A percentile compares a stretch with the other conserved stretches of the same genome.
Conservation (phyloP, 1,284 basidiomycete genomes). For the Chalciporus sp. region DNA sequence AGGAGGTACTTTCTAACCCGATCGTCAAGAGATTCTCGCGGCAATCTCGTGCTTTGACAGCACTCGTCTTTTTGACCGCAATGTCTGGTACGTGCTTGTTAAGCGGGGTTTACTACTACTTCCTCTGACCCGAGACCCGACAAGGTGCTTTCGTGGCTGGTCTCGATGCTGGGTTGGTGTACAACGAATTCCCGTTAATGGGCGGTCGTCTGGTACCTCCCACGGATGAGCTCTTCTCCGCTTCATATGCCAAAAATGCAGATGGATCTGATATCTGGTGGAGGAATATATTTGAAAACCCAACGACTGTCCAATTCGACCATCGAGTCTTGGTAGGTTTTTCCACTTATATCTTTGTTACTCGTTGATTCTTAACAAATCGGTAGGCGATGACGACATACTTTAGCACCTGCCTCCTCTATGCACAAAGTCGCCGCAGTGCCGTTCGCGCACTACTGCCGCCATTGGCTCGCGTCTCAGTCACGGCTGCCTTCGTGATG, state of each 20-base stretch:
- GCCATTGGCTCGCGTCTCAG: constrained; percentile 61
- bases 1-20: constrained; percentile 56
- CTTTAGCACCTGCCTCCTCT: constrained; percentile 67
- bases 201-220: constrained; percentile 88
- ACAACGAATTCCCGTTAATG: constrained; percentile 99
- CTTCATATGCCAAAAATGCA: constrained; percentile 66
- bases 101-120: neutral
- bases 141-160: constrained; percentile 97
- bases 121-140: constrained; percentile 6
- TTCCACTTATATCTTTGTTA: neutral
- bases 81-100: constrained; percentile 66
- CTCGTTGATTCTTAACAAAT: neutral
- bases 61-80: constrained; percentile 87
- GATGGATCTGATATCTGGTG: constrained; percentile 83
- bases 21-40: constrained; percentile 61
- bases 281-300: constrained; percentile 96
- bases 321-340: constrained; percentile 84
- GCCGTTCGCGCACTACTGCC: constrained; percentile 67
- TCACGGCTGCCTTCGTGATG: constrained; percentile 75
- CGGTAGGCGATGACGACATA: constrained; percentile 85
- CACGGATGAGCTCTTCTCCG: constrained; percentile 79
- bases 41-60: constrained; percentile 65
- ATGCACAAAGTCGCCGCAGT: constrained; percentile 53
- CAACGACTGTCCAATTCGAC: constrained; percentile 96
- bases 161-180: constrained; percentile 93